Percentiles rank a stretch among this genome's conserved stretches.
Evolutionary conservation across 805 yeast genomes (phyloP).

Genomic region (Candida yuanshanica): DNA sequence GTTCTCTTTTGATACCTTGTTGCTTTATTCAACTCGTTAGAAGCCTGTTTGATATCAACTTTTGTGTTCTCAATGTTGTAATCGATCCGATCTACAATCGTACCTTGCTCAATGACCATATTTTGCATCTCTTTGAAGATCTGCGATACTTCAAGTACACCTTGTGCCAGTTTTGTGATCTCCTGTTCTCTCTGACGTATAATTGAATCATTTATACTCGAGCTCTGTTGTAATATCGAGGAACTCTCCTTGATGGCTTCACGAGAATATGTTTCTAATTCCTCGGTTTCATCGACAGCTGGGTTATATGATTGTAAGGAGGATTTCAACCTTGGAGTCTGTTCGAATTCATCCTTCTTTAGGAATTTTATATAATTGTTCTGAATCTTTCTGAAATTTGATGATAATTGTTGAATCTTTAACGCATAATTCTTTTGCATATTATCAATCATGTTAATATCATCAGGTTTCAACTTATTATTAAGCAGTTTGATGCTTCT

Average conservation of each 20-base stretch:
- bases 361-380: constrained; percentile 82
- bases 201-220: constrained; percentile 33
- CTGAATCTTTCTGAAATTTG: constrained; percentile 80
- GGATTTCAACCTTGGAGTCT: constrained; percentile 26
- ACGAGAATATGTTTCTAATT: constrained; percentile 46
- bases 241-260: constrained; percentile 47
- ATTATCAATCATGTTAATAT: constrained; percentile 66
- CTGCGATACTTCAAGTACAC: constrained; percentile 87
- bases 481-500: constrained; percentile 35
- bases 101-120: constrained; percentile 92
- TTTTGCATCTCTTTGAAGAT: constrained; percentile 91
- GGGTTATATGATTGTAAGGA: constrained; percentile 16
- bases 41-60: constrained; percentile 68
- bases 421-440: constrained; percentile 81
- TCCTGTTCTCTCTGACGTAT: constrained; percentile 80
- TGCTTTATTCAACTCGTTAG: constrained; percentile 71
- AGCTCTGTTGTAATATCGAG: constrained; percentile 28
- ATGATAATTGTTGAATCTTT: constrained; percentile 72
- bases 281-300: constrained; percentile 30
- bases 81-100: constrained; percentile 88
- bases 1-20: constrained; percentile 80
- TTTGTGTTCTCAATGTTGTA: constrained; percentile 83
- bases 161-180: constrained; percentile 86
- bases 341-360: constrained; percentile 70
- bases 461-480: constrained; percentile 31